Evolutionary conservation across 768 basidiomycete genomes (phyloP).

Genomic region (Suillus sp.): DNA sequence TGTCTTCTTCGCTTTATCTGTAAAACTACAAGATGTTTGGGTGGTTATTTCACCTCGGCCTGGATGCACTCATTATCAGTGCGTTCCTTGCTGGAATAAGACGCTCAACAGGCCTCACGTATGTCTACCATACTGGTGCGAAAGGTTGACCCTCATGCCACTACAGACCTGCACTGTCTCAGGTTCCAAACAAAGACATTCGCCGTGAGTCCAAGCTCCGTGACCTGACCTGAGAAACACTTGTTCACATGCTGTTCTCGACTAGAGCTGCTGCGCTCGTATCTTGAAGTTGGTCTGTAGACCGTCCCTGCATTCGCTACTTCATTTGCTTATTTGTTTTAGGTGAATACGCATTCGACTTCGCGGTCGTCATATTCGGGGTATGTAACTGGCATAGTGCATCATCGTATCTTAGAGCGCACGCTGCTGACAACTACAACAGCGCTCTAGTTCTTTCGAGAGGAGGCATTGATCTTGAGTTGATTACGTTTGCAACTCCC

Average conservation of each 20-base stretch:
- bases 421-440: slow-evolving; percentile 13
- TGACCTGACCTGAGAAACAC: neutral
- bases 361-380: slow-evolving; percentile 81
- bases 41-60: slow-evolving; percentile 57
- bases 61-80: slow-evolving; percentile 79
- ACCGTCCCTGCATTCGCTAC: neutral
- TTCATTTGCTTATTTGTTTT: neutral
- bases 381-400: slow-evolving; percentile 39
- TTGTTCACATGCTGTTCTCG: slow-evolving; percentile 6
- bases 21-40: slow-evolving; percentile 29
- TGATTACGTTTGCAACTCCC: neutral
- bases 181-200: slow-evolving; percentile 86
- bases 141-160: slow-evolving; percentile 7
- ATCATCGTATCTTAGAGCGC: slow-evolving; percentile 4
- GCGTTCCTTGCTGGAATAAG: slow-evolving; percentile 85
- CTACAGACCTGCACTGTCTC: slow-evolving; percentile 66
- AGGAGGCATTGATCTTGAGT: slow-evolving; percentile 33
- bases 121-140: slow-evolving; percentile 32
- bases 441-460: slow-evolving; percentile 80
- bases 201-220: slow-evolving; percentile 59
- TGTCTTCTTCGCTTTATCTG: neutral
- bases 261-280: slow-evolving; percentile 70
- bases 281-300: slow-evolving; percentile 77
- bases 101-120: slow-evolving; percentile 87
- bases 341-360: slow-evolving; percentile 89